Evolutionary conservation across 1,284 basidiomycete genomes (phyloP).

Genomic region (Boletus hoseneyae): DNA sequence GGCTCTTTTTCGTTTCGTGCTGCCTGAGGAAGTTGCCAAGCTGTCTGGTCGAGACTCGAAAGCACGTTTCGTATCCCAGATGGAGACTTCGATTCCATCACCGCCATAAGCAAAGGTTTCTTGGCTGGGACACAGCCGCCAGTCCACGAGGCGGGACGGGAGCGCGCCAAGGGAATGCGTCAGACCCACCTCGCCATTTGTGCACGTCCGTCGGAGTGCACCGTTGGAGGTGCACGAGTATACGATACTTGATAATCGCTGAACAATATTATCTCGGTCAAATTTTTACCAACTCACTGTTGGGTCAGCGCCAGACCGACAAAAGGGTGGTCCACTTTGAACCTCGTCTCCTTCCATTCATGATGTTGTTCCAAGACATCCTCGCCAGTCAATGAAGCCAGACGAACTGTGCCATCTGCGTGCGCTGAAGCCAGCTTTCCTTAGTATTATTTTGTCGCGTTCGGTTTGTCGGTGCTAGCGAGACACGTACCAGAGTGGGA

Average conservation of each 20-base stretch:
- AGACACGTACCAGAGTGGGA: conserved; percentile 37
- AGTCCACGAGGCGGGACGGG: conserved; percentile 62
- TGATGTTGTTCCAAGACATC: conserved; percentile 37
- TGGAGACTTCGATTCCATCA: conserved; percentile 82
- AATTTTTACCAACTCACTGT: conserved; percentile 24
- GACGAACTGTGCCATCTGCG: conserved; percentile 50
- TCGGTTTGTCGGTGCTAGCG: conserved; percentile 5
- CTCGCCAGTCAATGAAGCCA: conserved; percentile 43
- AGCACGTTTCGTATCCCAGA: conserved; percentile 76
- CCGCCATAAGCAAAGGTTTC: conserved; percentile 77
- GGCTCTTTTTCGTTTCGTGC: conserved; percentile 69
- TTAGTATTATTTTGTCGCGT: conserved; percentile 31
- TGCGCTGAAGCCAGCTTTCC: conserved; percentile 62
- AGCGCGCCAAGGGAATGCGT: conserved; percentile 40
- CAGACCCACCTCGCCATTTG: conserved; percentile 29
- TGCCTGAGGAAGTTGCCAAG: conserved; percentile 16
- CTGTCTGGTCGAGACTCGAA: conserved; percentile 40
- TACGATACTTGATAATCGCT: conserved; percentile 27
- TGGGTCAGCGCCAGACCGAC: conserved; percentile 54
- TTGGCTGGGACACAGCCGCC: conserved; percentile 55
- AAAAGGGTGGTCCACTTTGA: conserved; percentile 51
- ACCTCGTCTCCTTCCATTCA: conserved; percentile 62
- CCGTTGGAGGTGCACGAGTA: conserved; percentile 74
- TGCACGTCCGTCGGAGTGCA: conserved; percentile 50
- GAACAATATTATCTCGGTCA: conserved; percentile 4